These are phyloP conservation scores for Cyclotella distinguenda DNA, from an alignment of 108 stramenopile species.

Conservation along the genomic window DNA sequence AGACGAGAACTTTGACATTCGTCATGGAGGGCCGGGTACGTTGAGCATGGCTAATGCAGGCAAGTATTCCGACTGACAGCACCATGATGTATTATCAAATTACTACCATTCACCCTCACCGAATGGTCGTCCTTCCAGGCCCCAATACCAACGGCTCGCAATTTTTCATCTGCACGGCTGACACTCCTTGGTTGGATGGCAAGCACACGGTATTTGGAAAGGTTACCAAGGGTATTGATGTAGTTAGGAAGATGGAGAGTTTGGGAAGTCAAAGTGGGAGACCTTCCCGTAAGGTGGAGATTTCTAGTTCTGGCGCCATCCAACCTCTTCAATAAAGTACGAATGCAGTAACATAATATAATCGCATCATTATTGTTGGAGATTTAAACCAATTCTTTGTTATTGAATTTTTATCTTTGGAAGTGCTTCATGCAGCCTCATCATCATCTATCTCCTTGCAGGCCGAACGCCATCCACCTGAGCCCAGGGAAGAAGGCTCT, in stretches of 20 bases:
- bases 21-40: conserved; percentile 74
- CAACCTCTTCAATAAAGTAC: too few species aligned
- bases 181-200: conserved; percentile 96
- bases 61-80: too few species aligned
- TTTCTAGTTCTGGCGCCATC: conserved; percentile 81
- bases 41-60: conserved; percentile 70
- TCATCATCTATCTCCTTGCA: conserved; percentile 35
- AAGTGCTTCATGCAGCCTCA: too few species aligned
- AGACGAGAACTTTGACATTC: conserved; percentile 84
- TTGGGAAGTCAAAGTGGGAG: conserved; percentile 70
- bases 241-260: conserved; percentile 84
- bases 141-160: conserved; percentile 76
- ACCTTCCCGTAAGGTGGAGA: conserved; percentile 60
- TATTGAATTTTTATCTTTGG: too few species aligned
- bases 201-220: conserved; percentile 97
- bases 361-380: too few species aligned
- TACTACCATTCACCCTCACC: too few species aligned
- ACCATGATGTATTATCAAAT: too few species aligned
- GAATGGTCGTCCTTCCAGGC: too few species aligned
- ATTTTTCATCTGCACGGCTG: conserved; percentile 97
- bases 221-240: conserved; percentile 91
- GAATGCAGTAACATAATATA: too few species aligned
- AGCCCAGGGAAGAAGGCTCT: conserved; percentile 75
- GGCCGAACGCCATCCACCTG: conserved; percentile 79
- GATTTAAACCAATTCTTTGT: too few species aligned